Evolutionary conservation across 768 basidiomycete species (phyloP), one percentile per base, ranked within the genome.

Genomic region (Hemileccinum impolitum): DNA sequence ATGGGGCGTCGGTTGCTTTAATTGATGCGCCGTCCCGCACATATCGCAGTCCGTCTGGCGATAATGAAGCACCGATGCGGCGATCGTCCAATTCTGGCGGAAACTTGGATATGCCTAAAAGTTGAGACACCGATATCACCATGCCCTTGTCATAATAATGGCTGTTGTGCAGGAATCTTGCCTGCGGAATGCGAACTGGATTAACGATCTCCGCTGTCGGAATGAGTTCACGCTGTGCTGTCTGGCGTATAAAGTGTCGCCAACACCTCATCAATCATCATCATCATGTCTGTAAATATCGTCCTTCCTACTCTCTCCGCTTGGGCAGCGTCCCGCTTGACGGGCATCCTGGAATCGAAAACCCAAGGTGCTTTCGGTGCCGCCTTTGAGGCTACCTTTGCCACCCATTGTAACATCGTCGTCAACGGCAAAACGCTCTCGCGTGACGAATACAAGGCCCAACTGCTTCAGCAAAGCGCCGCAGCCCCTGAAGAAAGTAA

Each of bases 301-400:
- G 66, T 71, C 45, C 68, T 73, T 42, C 75, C 73, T 7, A 53
- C 67, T 3, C 76, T 79, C 52, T 65, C 68, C 21, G 58, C 61
- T 36, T 79, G 74, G 73, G 69, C 73, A 13, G 52, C 76, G 53
- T 58, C 64, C 43, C 72, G 59, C 54, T 42, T 80, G 46, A 61
- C 62, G 4, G 54, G 70, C 21, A 46, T 79, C 39, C 64, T 74
- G 52, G 52, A 67, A 48, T 71, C 76, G 6, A 73, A 71, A 30
- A 72, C 64, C 4, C 36, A 58, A 19, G 48, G 50, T 0, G 66
- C 60, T 15, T 75, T 77, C 50, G 50, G 69, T 40, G 28, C 50
- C 17, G 68, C 71, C 0, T 75, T 79, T 60, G 70, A 78, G 31
- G 58, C 49, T 2, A 73, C 75, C 50, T 59, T 80, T 49, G 67